A percentile compares a stretch with the other conserved stretches of the same genome.
These are phyloP conservation scores for Ilyonectria mors-panacis DNA, from an alignment of 2,329 filamentous ascomycete species.

Conservation along the genomic window DNA sequence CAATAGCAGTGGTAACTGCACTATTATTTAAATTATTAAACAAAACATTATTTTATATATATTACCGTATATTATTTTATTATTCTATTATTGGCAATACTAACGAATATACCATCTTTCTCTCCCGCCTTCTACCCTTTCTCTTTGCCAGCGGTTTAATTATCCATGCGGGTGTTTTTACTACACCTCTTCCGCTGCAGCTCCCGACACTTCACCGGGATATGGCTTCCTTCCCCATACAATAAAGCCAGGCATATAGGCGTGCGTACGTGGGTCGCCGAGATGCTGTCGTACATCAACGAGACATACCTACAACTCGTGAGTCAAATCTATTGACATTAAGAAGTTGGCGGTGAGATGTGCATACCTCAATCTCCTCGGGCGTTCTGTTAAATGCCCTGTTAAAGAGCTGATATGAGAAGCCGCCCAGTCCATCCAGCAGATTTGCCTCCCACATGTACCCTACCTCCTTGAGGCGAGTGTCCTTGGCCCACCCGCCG, in stretches of 20 bases:
- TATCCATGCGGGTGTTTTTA: too few relatives aligned
- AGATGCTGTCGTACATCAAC: constrained; percentile 63
- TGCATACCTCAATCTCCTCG: constrained; percentile 63
- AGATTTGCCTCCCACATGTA: constrained; percentile 59
- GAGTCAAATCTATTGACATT: too few relatives aligned
- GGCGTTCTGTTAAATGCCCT: constrained; percentile 56
- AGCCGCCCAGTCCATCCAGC: constrained; percentile 57
- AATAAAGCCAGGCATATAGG: constrained; percentile 62
- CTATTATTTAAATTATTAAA: too few relatives aligned
- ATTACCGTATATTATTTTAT: too few relatives aligned
- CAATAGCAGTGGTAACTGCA: too few relatives aligned
- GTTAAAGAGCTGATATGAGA: constrained; percentile 57
- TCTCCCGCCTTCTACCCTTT: too few relatives aligned
- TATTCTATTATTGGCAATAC: too few relatives aligned
- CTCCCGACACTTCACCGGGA: constrained; percentile 43
- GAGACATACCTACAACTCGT: constrained; percentile 58
- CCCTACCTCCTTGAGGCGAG: constrained; percentile 57
- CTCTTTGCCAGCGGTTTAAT: too few relatives aligned
- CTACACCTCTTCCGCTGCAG: too few relatives aligned
- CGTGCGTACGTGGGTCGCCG: constrained; percentile 60
- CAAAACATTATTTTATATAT: too few relatives aligned
- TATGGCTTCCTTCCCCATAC: constrained; percentile 66
- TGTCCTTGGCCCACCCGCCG: constrained; percentile 65
- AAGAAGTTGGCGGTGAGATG: too few relatives aligned
- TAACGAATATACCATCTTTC: too few relatives aligned